Base-by-base conservation (phyloP, 192 early-diverging fungal genomes). In the Rhizoclosmatium globosum region DNA sequence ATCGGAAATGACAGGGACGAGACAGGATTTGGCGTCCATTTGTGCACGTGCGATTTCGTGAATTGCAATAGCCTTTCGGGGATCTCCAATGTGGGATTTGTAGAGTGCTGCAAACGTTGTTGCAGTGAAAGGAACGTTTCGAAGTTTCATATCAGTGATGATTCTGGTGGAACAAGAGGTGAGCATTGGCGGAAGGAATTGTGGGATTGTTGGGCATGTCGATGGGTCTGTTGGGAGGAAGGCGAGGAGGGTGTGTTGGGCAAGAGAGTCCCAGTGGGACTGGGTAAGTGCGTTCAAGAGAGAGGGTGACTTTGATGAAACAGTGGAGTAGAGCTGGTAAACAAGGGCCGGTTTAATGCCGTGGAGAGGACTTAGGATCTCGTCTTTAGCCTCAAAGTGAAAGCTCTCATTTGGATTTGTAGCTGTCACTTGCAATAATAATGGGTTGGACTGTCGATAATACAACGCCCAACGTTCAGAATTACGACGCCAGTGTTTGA, bases 1-100 rank as follows among this genome's bases (percentile, higher is more conserved):
- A 4, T 71, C 70, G 11, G 70, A 57, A 31, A 71, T 57, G 15
- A 68, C 11, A 41, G 43, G 19, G 4, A n/a, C 44, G 6, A 11
- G 4, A 6, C 31, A 68, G 4, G 66, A 43, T 11, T 4, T 23
- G 4, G 66, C 66, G 46, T 47, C 21, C 21, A 38, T 38, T 64
- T 39, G 62, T 2, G 48, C 19, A 15, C 70, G 70, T n/a, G 70
- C 70, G 47, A 58, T 41, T 59, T 71, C 70, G 15, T 71, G 70
- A 42, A 44, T 42, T 23, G 48, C 70, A 46, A 71, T 59, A 1
- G 70, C 70, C 21, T 53, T 71, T 71, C 70, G 11, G 9, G 70
- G 70, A 42, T 71, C 70, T 42, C 43, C 70, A 39, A 57, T 41
- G 15, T 57, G n/a, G n/a, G 48, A 17, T 19, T 44, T 21, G 15